Evolutionary conservation across 805 yeast species (phyloP).

Genomic region (Millerozyma miso): DNA sequence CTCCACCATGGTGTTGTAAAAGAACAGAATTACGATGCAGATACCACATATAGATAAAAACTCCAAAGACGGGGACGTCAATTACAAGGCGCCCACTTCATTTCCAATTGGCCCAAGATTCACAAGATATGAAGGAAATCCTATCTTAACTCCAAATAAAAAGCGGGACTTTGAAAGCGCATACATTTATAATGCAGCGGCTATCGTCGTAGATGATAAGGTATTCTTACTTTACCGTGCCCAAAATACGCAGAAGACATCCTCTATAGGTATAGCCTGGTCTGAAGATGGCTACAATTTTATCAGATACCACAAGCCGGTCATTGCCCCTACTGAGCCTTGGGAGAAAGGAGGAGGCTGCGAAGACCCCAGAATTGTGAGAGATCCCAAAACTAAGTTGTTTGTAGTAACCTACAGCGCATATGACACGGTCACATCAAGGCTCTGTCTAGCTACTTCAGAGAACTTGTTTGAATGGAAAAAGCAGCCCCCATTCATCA

Average conservation of each 20-base stretch:
- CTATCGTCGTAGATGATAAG: slow-evolving; percentile 34
- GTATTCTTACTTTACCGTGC: slow-evolving; percentile 38
- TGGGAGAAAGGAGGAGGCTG: slow-evolving; percentile 41
- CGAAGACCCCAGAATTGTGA: slow-evolving; percentile 40
- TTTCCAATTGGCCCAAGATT: slow-evolving; percentile 42
- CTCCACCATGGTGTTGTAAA: not conserved
- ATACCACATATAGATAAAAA: slow-evolving; percentile 23
- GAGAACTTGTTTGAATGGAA: slow-evolving; percentile 35
- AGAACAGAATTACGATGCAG: slow-evolving; percentile 13
- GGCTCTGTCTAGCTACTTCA: slow-evolving; percentile 38
- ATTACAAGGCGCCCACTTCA: slow-evolving; percentile 29
- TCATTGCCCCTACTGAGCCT: slow-evolving; percentile 31
- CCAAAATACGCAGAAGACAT: slow-evolving; percentile 28
- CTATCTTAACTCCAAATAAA: slow-evolving; percentile 37
- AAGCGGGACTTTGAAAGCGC: slow-evolving; percentile 33
- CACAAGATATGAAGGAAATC: slow-evolving; percentile 29
- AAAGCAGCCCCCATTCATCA: slow-evolving; percentile 33
- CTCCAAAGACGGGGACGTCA: slow-evolving; percentile 26
- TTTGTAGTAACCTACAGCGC: slow-evolving; percentile 41
- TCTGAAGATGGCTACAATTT: slow-evolving; percentile 35
- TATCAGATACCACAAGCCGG: slow-evolving; percentile 25
- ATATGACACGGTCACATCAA: slow-evolving; percentile 28
- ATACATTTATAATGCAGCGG: slow-evolving; percentile 39
- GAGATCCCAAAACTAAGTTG: slow-evolving; percentile 30
- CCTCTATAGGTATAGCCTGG: slow-evolving; percentile 40